These are phyloP conservation scores for Arctium minus DNA, from an alignment of 129 eudicot genomes.

Conservation along the genomic window DNA sequence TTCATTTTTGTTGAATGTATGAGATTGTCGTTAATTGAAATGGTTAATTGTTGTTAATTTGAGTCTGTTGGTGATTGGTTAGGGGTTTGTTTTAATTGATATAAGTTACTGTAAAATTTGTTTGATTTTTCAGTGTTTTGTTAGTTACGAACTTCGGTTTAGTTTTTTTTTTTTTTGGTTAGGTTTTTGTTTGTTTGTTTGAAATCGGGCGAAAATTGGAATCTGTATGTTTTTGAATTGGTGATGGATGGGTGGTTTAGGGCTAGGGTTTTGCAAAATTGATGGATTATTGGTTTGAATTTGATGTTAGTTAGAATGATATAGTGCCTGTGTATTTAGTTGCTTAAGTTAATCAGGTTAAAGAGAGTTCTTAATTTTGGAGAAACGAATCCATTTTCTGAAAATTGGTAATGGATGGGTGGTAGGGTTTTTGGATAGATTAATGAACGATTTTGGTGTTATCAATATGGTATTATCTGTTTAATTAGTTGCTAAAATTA, in stretches of 20 bases:
- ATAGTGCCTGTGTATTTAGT: not conserved
- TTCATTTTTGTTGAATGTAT: slow-evolving; percentile 23
- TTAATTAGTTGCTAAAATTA: slow-evolving; percentile 2
- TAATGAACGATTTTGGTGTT: not conserved
- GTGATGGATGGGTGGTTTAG: slow-evolving; percentile 9
- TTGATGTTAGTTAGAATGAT: not conserved
- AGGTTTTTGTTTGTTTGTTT: not conserved
- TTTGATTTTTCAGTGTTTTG: slow-evolving; percentile 15
- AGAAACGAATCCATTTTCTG: not conserved
- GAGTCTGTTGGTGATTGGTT: slow-evolving; percentile 8
- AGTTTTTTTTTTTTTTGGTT: not conserved
- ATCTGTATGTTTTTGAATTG: not conserved
- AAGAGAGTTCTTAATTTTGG: not conserved
- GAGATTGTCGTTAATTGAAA: slow-evolving; percentile 14
- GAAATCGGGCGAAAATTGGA: not conserved
- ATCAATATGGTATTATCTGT: not conserved
- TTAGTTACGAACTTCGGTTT: slow-evolving; percentile 7
- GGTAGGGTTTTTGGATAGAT: slow-evolving; percentile 3
- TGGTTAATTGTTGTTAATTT: not conserved
- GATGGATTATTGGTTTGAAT: slow-evolving; percentile 7
- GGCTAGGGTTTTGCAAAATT: slow-evolving; percentile 10
- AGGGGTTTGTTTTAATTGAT: not conserved
- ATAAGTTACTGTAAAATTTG: slow-evolving; percentile 6
- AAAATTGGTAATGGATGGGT: not conserved
- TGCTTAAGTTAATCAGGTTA: not conserved